phyloP scores from a whole-genome alignment of 148 eudicot genomes.

The Rhododendron griersonianum region DNA sequence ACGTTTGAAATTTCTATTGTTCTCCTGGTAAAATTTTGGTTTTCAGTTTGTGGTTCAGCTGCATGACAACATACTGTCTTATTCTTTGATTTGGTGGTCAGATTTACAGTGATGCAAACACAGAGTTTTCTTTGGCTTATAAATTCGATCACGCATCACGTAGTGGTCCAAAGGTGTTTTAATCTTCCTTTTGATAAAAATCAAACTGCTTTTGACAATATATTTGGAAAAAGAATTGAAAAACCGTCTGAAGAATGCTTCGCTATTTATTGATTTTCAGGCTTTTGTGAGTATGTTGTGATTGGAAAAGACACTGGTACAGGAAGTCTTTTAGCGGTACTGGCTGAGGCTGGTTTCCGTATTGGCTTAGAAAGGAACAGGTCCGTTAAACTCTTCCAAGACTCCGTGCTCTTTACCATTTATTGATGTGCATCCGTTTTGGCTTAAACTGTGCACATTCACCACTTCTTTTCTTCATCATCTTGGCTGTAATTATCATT shows the following conservation, averaged over 20 bases:
- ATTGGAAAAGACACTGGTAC: conserved; percentile 61
- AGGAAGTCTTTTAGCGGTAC: conserved; percentile 77
- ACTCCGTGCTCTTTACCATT: background rate
- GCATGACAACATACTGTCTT: conserved; percentile 4
- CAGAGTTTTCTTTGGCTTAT: conserved; percentile 50
- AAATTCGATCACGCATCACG: conserved; percentile 55
- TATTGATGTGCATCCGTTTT: background rate
- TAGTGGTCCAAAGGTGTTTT: conserved; percentile 68
- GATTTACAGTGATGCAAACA: conserved; percentile 57
- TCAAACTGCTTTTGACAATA: background rate
- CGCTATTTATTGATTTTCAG: conserved; percentile 30
- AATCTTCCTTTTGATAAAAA: background rate
- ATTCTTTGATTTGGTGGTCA: conserved; percentile 18
- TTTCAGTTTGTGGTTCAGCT: background rate
- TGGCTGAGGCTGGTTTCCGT: conserved; percentile 92
- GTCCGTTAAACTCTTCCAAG: conserved; percentile 16
- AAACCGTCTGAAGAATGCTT: background rate
- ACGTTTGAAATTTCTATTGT: background rate
- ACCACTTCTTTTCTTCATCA: background rate
- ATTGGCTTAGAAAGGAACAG: conserved; percentile 86
- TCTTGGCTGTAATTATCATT: background rate
- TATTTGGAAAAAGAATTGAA: background rate
- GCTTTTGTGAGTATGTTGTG: conserved; percentile 96
- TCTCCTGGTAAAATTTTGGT: background rate
- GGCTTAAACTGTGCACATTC: background rate